Conservation (phyloP, 2,329 filamentous ascomycete genomes). For the Chaetomium globosum region DNA sequence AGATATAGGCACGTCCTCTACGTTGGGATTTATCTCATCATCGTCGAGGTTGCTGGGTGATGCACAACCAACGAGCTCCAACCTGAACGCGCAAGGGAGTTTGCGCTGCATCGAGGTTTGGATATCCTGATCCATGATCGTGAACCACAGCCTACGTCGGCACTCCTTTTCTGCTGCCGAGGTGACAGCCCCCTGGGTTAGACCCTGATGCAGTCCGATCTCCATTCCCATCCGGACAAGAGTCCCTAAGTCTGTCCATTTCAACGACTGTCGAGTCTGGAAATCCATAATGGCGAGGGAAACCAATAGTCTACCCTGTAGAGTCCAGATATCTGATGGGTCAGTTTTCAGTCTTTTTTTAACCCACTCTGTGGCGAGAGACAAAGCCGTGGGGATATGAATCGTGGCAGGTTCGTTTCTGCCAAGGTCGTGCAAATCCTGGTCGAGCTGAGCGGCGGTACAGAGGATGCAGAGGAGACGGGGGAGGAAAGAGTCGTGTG, state of each 20-base stretch:
- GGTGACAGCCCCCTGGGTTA: neutral
- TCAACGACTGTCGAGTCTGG: too few relatives aligned
- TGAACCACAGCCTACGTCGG: slow-evolving; percentile 2
- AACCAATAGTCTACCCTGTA: neutral
- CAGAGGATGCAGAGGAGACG: slow-evolving; percentile 1
- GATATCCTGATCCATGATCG: neutral
- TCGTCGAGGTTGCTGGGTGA: neutral
- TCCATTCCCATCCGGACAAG: neutral
- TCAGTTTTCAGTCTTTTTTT: neutral
- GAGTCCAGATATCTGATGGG: neutral
- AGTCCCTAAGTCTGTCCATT: neutral
- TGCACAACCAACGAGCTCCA: neutral
- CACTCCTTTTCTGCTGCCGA: neutral
- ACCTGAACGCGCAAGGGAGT: neutral
- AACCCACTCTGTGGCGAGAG: neutral
- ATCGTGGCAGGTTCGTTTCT: neutral
- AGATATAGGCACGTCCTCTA: too few relatives aligned
- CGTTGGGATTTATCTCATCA: neutral
- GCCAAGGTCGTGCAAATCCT: neutral
- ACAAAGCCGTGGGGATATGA: neutral
- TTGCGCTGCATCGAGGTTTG: neutral
- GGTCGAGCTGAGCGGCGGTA: neutral
- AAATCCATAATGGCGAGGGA: too few relatives aligned
- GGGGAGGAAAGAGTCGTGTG: neutral
- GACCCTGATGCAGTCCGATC: neutral